These are phyloP conservation scores for Penicillium desertorum DNA, from an alignment of 495 filamentous ascomycete genomes.

Conservation along the genomic window DNA sequence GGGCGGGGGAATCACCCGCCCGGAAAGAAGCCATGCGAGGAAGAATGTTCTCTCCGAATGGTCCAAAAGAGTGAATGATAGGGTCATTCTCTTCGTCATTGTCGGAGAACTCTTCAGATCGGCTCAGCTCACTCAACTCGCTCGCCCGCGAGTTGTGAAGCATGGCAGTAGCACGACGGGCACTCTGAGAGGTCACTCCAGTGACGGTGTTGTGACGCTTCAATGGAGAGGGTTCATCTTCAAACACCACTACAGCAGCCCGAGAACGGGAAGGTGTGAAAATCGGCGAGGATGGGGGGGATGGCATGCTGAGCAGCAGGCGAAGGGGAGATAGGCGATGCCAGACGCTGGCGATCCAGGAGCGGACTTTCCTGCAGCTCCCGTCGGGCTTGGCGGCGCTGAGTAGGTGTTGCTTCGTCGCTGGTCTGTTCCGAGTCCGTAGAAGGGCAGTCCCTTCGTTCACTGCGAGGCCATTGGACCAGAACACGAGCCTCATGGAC, in stretches of 20 bases:
- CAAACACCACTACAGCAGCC: conserved; percentile 60
- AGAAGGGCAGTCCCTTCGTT: conserved; percentile 59
- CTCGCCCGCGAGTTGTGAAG: conserved; percentile 50
- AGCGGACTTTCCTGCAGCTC: conserved; percentile 63
- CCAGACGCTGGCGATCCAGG: conserved; percentile 57
- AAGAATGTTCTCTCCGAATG: conserved; percentile 78
- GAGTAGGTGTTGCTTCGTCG: conserved; percentile 55
- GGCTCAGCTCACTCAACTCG: conserved; percentile 59
- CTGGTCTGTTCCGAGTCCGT: conserved; percentile 66
- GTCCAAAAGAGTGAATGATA: conserved; percentile 84
- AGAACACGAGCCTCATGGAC: conserved; percentile 89
- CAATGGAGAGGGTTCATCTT: conserved; percentile 52
- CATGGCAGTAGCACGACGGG: conserved; percentile 32
- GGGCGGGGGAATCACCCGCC: conserved; percentile 55
- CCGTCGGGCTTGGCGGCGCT: conserved; percentile 30
- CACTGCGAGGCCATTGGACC: conserved; percentile 76
- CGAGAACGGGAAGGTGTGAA: conserved; percentile 42
- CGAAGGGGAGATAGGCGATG: conserved; percentile 74
- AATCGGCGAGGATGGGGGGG: conserved; percentile 45
- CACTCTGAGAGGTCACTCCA: conserved; percentile 24
- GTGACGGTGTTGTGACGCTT: conserved; percentile 36
- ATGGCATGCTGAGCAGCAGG: conserved; percentile 51
- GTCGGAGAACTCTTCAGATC: conserved; percentile 66
- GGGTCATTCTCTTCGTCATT: conserved; percentile 92
- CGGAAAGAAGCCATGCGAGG: conserved; percentile 74